phyloP scores from a whole-genome alignment of 1,139 yeast genomes.

The Scheffersomyces lignicola region DNA sequence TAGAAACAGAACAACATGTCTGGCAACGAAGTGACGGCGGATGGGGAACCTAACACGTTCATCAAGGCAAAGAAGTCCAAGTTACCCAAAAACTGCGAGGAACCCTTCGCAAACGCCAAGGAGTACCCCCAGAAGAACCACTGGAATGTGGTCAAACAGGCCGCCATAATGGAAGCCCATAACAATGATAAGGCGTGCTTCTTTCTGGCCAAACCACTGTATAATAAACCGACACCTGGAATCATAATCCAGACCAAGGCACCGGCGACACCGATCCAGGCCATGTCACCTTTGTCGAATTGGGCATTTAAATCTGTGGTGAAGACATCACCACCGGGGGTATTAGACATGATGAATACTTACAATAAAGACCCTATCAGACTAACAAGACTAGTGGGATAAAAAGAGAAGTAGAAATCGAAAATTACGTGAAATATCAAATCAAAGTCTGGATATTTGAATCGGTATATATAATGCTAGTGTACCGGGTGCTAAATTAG shows the following conservation, averaged over 20 bases:
- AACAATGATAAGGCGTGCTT: slow-evolving; percentile 86
- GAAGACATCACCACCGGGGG: slow-evolving; percentile 75
- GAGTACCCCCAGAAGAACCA: slow-evolving; percentile 99
- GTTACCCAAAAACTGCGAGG: slow-evolving; percentile 73
- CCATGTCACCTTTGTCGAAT: slow-evolving; percentile 78
- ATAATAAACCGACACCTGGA: slow-evolving; percentile 89
- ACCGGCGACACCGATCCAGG: slow-evolving; percentile 78
- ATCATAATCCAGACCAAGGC: slow-evolving; percentile 90
- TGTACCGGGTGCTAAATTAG: too few relatives aligned
- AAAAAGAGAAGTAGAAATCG: too few relatives aligned
- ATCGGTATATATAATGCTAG: too few relatives aligned
- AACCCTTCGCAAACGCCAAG: slow-evolving; percentile 74
- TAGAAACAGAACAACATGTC: slow-evolving; percentile 85
- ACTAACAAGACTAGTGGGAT: too few relatives aligned
- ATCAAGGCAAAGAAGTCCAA: slow-evolving; percentile 76
- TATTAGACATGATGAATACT: slow-evolving; percentile 1
- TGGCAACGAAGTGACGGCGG: slow-evolving; percentile 68
- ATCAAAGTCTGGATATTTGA: too few relatives aligned
- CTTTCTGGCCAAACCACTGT: slow-evolving; percentile 89
- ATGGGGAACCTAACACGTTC: slow-evolving; percentile 80
- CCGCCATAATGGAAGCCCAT: slow-evolving; percentile 94
- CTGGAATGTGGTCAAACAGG: slow-evolving; percentile 78
- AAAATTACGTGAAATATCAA: too few relatives aligned
- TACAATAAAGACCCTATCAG: slow-evolving; percentile 1
- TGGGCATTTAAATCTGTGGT: slow-evolving; percentile 71